Conservation (phyloP, 1,139 yeast genomes). For the Petasospora fabianii region DNA sequence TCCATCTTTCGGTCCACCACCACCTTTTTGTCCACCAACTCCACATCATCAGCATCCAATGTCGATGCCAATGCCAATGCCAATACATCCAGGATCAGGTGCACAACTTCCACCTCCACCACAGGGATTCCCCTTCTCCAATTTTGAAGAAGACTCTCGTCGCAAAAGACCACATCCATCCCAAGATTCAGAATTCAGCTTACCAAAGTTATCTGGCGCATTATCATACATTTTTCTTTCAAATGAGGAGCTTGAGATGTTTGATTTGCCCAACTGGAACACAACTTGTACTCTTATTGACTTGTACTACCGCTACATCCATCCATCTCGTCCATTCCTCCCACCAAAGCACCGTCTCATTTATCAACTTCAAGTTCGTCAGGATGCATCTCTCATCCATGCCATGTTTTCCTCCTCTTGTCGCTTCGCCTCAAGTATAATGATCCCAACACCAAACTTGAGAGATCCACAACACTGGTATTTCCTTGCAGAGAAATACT, state of each 20-base stretch:
- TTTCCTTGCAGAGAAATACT: constrained; percentile 33
- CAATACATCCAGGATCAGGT: constrained; percentile 12
- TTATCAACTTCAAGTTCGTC: constrained; percentile 31
- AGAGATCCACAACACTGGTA: constrained; percentile 41
- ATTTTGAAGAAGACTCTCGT: constrained; percentile 10
- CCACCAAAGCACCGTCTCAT: constrained; percentile 41
- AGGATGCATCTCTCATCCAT: constrained; percentile 42
- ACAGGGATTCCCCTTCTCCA: constrained; percentile 3
- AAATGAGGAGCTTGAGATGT: constrained; percentile 28
- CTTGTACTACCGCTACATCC: constrained; percentile 45
- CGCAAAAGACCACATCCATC: constrained; percentile 11
- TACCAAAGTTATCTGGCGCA: constrained; percentile 12
- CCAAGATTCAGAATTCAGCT: constrained; percentile 4
- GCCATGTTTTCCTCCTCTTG: constrained; percentile 45
- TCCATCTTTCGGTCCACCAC: no score
- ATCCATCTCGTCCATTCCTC: constrained; percentile 43
- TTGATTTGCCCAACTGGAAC: constrained; percentile 44
- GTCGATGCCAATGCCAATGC: no score
- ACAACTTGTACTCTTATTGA: constrained; percentile 39
- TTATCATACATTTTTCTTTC: constrained; percentile 21
- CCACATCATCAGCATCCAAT: constrained; percentile 8
- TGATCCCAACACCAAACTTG: constrained; percentile 28
- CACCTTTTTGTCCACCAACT: constrained; percentile 6
- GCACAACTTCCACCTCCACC: constrained; percentile 7
- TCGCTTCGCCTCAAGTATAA: constrained; percentile 30